Conservation (phyloP, 2,329 filamentous ascomycete genomes). For the Penicillium brevicompactum region DNA sequence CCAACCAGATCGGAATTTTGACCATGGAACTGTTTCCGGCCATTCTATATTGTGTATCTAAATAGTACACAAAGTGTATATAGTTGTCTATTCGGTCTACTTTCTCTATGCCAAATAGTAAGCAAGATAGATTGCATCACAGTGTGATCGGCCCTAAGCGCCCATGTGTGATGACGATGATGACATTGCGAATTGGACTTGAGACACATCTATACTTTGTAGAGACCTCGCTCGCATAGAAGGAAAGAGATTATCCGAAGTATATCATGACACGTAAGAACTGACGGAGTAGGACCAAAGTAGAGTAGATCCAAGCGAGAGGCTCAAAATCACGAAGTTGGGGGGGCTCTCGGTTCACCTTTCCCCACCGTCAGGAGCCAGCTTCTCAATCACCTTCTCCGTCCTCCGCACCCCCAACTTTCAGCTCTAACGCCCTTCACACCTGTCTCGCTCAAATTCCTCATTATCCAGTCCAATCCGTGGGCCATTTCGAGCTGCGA, state of each 20-base stretch:
- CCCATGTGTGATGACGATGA: conserved; percentile 13
- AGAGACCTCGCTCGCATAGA: not conserved
- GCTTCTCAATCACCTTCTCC: conserved; percentile 6
- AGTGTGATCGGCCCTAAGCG: not conserved
- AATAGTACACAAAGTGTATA: not conserved
- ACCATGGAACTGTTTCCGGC: not conserved
- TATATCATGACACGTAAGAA: not conserved
- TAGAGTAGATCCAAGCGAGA: not conserved
- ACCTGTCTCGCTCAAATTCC: not conserved
- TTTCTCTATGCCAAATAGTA: not conserved
- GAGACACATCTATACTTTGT: not conserved
- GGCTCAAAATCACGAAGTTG: not conserved
- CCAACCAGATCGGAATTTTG: not conserved
- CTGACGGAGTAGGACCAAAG: too few relatives aligned
- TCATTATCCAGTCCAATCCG: not conserved
- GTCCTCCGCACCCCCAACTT: not conserved
- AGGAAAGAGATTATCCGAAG: too few relatives aligned
- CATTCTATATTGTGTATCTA: not conserved
- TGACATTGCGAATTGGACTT: conserved; percentile 4
- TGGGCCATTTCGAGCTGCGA: conserved; percentile 30
- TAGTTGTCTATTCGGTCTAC: not conserved
- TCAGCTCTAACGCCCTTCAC: not conserved
- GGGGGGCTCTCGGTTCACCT: not conserved
- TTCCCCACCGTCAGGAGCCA: conserved; percentile 12
- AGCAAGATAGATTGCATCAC: not conserved